phyloP scores from a whole-genome alignment of 371 early-diverging fungal genomes.

The Apophysomyces sp. region DNA sequence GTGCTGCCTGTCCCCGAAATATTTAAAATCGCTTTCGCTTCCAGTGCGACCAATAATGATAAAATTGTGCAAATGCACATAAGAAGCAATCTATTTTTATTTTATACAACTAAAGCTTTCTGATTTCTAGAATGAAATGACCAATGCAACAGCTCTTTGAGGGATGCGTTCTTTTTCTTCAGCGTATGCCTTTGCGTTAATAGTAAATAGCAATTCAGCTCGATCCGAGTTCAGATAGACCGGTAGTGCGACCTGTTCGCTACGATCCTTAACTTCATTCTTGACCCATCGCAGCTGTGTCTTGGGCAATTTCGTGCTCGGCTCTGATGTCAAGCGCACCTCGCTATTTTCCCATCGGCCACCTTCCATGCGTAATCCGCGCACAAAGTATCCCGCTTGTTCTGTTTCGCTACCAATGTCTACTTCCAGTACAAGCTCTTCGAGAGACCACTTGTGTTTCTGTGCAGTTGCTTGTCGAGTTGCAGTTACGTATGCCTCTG shows the following conservation, averaged over 20 bases:
- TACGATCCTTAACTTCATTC: constrained; percentile 4
- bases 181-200: constrained; percentile 44
- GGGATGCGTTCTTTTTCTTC: constrained; percentile 52
- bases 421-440: constrained; percentile 62
- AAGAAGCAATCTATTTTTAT: not conserved
- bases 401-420: constrained; percentile 32
- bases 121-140: constrained; percentile 43
- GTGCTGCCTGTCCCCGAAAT: too few species aligned
- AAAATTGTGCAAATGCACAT: too few species aligned
- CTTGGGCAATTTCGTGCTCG: constrained; percentile 39
- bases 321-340: constrained; percentile 54
- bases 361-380: constrained; percentile 69
- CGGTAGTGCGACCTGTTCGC: constrained; percentile 54
- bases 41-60: too few species aligned
- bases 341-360: constrained; percentile 57
- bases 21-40: too few species aligned
- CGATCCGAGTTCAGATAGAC: constrained; percentile 88
- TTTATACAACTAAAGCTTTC: not conserved
- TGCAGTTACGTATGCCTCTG: constrained; percentile 92
- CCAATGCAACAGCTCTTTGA: constrained; percentile 77
- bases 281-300: constrained; percentile 55
- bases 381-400: constrained; percentile 25
- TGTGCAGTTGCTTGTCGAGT: constrained; percentile 88
- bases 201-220: constrained; percentile 71
- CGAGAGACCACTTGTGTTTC: constrained; percentile 61